Percentiles rank a stretch among this genome's conserved stretches.
phyloP scores from a whole-genome alignment of 805 yeast genomes.

The Yarrowia osloensis region DNA sequence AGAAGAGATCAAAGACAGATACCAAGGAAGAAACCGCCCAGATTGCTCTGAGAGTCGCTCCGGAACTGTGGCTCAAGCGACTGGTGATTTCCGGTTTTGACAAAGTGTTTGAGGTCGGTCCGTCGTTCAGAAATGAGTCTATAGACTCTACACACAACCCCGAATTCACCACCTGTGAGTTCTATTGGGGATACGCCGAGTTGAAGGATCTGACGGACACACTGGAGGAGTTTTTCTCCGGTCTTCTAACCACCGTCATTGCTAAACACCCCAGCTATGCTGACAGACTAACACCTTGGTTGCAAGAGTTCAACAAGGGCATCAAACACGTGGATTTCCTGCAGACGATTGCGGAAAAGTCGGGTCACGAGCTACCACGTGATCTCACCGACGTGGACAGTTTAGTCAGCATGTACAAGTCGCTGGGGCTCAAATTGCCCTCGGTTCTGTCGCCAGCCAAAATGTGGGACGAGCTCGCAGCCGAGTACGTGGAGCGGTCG shows the following conservation, averaged over 20 bases:
- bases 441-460: conserved; percentile 44
- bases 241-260: conserved; percentile 45
- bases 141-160: conserved; percentile 92
- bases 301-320: conserved; percentile 31
- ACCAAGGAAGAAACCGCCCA: conserved; percentile 35
- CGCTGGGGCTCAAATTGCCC: conserved; percentile 44
- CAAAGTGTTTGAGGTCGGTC: conserved; percentile 77
- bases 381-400: conserved; percentile 45
- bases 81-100: conserved; percentile 84
- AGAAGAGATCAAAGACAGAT: neutral
- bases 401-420: conserved; percentile 47
- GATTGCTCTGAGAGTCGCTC: conserved; percentile 81
- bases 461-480: conserved; percentile 64
- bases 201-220: conserved; percentile 65
- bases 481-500: conserved; percentile 56
- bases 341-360: conserved; percentile 56
- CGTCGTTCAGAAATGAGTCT: conserved; percentile 87
- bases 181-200: conserved; percentile 71
- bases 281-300: neutral
- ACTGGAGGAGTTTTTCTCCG: conserved; percentile 59
- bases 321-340: conserved; percentile 64
- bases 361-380: conserved; percentile 55
- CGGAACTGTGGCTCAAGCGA: conserved; percentile 90
- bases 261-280: conserved; percentile 33
- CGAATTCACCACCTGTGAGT: conserved; percentile 88